phyloP scores from a whole-genome alignment of 768 basidiomycete species.

The Trametes cingulata region DNA sequence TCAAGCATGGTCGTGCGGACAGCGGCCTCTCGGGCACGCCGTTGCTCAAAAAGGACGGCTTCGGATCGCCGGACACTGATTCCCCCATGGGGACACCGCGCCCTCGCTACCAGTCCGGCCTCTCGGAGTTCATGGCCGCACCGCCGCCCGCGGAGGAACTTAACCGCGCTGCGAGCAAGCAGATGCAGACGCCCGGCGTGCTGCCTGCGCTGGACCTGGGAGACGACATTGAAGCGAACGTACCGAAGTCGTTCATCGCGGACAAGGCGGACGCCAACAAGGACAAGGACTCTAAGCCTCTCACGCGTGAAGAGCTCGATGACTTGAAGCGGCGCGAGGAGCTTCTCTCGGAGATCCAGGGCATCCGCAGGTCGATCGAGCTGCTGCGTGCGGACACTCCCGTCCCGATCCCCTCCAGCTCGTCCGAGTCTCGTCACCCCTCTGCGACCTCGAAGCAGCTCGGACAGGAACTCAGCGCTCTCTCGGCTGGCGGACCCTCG shows the following conservation, averaged over 20 bases:
- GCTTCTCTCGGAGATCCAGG: conserved; percentile 75
- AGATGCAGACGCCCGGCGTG: conserved; percentile 50
- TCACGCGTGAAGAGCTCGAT: conserved; percentile 48
- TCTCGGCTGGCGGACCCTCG: conserved; percentile 47
- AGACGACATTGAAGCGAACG: conserved; percentile 68
- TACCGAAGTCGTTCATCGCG: conserved; percentile 70
- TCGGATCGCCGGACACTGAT: conserved; percentile 47
- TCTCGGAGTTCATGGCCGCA: conserved; percentile 73
- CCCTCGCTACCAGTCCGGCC: conserved; percentile 60
- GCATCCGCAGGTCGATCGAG: conserved; percentile 78
- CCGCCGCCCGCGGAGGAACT: conserved; percentile 59
- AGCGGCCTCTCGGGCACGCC: conserved; percentile 66
- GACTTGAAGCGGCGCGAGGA: conserved; percentile 70
- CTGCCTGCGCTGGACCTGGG: conserved; percentile 79
- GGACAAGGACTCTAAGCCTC: conserved; percentile 28
- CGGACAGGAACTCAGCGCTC: conserved; percentile 61
- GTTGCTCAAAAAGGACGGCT: conserved; percentile 51
- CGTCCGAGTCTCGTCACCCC: conserved; percentile 53
- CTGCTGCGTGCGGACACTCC: conserved; percentile 72
- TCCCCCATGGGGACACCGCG: conserved; percentile 53
- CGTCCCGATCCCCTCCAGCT: conserved; percentile 51
- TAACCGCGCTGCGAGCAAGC: conserved; percentile 47
- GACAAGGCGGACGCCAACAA: conserved; percentile 34
- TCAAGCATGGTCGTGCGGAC: conserved; percentile 60
- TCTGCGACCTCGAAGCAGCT: conserved; percentile 71